Evolutionary conservation across 371 early-diverging fungal genomes (phyloP), one percentile per base, ranked within the genome.

Genomic region (Lichtheimia ramosa): DNA sequence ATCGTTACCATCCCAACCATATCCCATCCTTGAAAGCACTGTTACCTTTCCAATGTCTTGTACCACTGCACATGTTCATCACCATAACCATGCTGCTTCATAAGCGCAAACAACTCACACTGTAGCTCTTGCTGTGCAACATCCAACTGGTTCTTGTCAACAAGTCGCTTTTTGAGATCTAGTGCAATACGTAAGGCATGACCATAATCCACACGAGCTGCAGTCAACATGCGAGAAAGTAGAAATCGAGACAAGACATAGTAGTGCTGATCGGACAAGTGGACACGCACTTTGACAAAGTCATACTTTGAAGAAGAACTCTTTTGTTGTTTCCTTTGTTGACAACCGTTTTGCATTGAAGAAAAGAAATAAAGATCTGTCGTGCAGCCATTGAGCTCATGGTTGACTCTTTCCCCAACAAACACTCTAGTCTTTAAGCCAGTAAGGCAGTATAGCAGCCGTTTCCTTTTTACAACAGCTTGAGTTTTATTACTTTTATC

Each of bases 171-270:
- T 43, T 75, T 75, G 5, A 75, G 61, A 46, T 75, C 76, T 14
- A 75, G 72, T 8, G 76, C 75, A 52, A 75, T 75, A n/a, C 75
- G 70, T 5, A 75, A 43, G 5, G 76, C 76, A 61, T 75, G 76
- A 12, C 62, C 62, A 51, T 71, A 68, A 41, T 74, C 64, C 14
- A 74, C 61, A 20, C 63, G 58, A n/a, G 76, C 61, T 12, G 76
- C 71, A 1, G 71, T 75, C 41, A 75, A 55, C 70, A 75, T 69
- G 8, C 76, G 74, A 55, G 65, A 68, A 13, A 75, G 48, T 7
- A 75, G 54, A 39, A 75, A 75, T 18, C 76, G 62, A 6, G 76
- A 75, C 7, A 75, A 39, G 12, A 75, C 74, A 53, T 75, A 75
- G 40, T 70, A 75, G 39, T 75, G 76, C 48, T 73, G 60, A 24